Evolutionary conservation across 2,329 filamentous ascomycete species (phyloP).

Genomic region (Cercospora janseana): DNA sequence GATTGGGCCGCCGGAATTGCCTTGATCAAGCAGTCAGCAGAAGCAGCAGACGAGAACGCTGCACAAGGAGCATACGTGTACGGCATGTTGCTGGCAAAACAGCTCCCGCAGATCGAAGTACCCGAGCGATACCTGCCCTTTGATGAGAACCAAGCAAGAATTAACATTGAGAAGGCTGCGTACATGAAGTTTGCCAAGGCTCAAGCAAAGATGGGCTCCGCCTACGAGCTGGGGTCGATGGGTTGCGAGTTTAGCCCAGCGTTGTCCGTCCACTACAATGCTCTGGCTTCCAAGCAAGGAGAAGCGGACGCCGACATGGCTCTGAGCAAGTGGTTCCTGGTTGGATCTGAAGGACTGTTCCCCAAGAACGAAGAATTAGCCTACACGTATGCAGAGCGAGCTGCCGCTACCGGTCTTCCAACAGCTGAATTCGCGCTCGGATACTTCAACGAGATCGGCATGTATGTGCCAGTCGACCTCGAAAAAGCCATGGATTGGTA

Average conservation of each 20-base stretch:
- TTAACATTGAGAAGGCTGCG: conserved; percentile 94
- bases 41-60: conserved; percentile 90
- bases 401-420: conserved; percentile 74
- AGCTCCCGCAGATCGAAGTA: conserved; percentile 84
- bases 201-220: conserved; percentile 94
- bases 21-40: conserved; percentile 77
- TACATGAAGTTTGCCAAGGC: conserved; percentile 95
- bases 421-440: conserved; percentile 96
- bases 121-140: conserved; percentile 69
- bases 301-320: conserved; percentile 92
- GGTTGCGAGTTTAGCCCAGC: conserved; percentile 94
- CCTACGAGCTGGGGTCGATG: conserved; percentile 90
- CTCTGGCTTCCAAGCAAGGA: conserved; percentile 84
- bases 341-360: conserved; percentile 88
- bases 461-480: conserved; percentile 80
- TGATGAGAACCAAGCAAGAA: conserved; percentile 70
- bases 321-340: conserved; percentile 97
- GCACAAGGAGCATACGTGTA: conserved; percentile 87
- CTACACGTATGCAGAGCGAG: conserved; percentile 84
- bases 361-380: conserved; percentile 94
- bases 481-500: conserved; percentile 87
- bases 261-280: conserved; percentile 92
- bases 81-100: conserved; percentile 87
- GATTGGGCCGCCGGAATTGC: conserved; percentile 76
- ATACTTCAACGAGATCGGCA: conserved; percentile 96